Base-by-base conservation (phyloP, 2,329 filamentous ascomycete species). In the Epichloe brachyelytri region DNA sequence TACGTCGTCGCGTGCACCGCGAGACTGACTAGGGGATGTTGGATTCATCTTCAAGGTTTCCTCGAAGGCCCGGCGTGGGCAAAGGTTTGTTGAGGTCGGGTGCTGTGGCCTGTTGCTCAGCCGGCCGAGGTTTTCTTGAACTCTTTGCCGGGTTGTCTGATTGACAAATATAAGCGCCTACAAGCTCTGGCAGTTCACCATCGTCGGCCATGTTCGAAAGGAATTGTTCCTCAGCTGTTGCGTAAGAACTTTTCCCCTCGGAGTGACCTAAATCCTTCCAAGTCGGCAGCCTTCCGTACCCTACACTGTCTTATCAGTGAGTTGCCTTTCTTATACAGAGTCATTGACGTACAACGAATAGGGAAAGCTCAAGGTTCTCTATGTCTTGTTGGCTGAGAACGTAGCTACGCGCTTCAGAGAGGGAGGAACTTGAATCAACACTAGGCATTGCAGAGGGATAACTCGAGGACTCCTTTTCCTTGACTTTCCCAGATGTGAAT, bases 371-470 rank as follows among this genome's bases (percentile, higher is more conserved):
- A 41, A 70, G 60, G 8, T 56, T 65, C 43, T 69, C 58, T 2
- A 70, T 53, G 26, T 68, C 66, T 50, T 61, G 57, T 10, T 58
- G 51, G 12, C 60, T 62, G 12, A 69, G 57, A 47, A 55, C 57
- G 50, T 65, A 61, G 26, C 62, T 46, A 33, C 62, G 58, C 4
- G 54, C 51, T 19, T 55, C 56, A 7, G 65, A 63, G 14, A 56
- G 55, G 20, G 53, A 56, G 8, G 63, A 63, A 46, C 65, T 69
- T 7, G 65, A 58, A 36, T 63, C 62, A 49, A 66, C 62, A 49
- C 64, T 67, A 11, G 63, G 60, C 47, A 63, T 47, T 22, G 57
- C 60, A 7, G 67, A 68, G 37, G 62, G 60, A 52, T 68, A 68
- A 22, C 59, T 60, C 1, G 66, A 68, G 5, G 65, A 68, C 26